These are phyloP conservation scores for Furcasterigmium sp. DNA, from an alignment of 2,329 filamentous ascomycete genomes.

Conservation along the genomic window DNA sequence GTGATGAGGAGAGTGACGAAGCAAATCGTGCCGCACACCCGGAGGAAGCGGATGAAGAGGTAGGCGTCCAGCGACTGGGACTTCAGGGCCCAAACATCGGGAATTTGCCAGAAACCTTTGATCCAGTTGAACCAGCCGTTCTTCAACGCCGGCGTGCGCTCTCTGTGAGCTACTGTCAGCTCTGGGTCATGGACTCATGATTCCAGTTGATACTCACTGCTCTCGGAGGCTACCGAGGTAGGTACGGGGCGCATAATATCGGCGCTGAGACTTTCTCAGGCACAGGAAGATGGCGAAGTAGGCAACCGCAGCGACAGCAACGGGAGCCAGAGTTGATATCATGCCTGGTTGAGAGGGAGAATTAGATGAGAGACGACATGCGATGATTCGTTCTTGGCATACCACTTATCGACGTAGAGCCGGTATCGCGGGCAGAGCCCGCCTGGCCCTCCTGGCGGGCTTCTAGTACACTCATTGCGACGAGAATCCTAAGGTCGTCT, in stretches of 20 bases:
- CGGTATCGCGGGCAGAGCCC: not conserved
- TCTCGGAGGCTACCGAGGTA: slow-evolving; percentile 41
- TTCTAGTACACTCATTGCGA: not conserved
- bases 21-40: slow-evolving; percentile 69
- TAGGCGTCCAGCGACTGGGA: slow-evolving; percentile 85
- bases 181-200: not conserved
- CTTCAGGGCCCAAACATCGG: slow-evolving; percentile 72
- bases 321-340: slow-evolving; percentile 47
- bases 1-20: slow-evolving; percentile 79
- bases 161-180: slow-evolving; percentile 22
- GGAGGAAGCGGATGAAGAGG: slow-evolving; percentile 78
- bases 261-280: slow-evolving; percentile 36
- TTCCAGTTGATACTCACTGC: slow-evolving; percentile 20
- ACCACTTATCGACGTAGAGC: not conserved
- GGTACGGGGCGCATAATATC: slow-evolving; percentile 45
- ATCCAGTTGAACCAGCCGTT: slow-evolving; percentile 59
- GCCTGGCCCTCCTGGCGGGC: slow-evolving; percentile 1
- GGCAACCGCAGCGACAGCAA: slow-evolving; percentile 36
- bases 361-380: not conserved
- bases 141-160: slow-evolving; percentile 53
- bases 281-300: slow-evolving; percentile 40
- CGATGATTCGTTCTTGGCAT: not conserved
- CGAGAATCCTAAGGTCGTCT: not conserved
- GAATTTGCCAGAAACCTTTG: slow-evolving; percentile 54
- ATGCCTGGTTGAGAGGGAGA: slow-evolving; percentile 20